Evolutionary conservation across 2,329 filamentous ascomycete species (phyloP), one percentile per base, ranked within the genome.

Genomic region (Penicillium digitatum): DNA sequence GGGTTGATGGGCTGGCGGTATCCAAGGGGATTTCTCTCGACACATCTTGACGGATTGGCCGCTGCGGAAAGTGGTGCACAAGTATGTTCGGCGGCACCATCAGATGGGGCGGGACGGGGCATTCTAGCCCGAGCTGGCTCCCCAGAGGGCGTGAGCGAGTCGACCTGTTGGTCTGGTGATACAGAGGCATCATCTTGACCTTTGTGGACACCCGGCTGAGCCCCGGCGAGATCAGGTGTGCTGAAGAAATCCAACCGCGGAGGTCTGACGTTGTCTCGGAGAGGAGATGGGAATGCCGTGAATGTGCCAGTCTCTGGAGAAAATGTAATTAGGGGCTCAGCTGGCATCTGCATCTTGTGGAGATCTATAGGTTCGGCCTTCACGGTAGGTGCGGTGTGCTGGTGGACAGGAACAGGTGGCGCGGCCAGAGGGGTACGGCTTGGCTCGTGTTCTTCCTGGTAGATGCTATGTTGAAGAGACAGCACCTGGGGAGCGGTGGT

Each of bases 271-370:
- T 65, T 64, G 20, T 70, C 67, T 35, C 69, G 65, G 31, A 66
- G 52, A 10, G 74, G 73, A 12, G 75, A 75, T 22, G 73, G 70
- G 22, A 74, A 66, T 8, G 71, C 67, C 31, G 67, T 69, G 52
- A 77, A 78, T 5, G 75, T 78, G n/a, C 75, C 75, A 2, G 73
- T 77, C 48, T 66, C 67, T 5, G 75, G 74, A 8, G 73, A 77
- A 55, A 76, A 78, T 1, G 70, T 69, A 24, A 78, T 69, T n/a
- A 70, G 50, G 11, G 69, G 68, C 48, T 77, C 73, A n/a, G 52
- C 59, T 14, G 63, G 63, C 47, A 63, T 60, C 24, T 52, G 56
- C 57, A 64, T 65, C 46, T 58, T 64, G 6, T 60, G 57, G 5
- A 55, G 55, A 7, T 65, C 60, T 11, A 54, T 58, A 7, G 62